Evolutionary conservation across 2,329 filamentous ascomycete species (phyloP), one percentile per base, ranked within the genome.

Genomic region (Metarhizium sp.): DNA sequence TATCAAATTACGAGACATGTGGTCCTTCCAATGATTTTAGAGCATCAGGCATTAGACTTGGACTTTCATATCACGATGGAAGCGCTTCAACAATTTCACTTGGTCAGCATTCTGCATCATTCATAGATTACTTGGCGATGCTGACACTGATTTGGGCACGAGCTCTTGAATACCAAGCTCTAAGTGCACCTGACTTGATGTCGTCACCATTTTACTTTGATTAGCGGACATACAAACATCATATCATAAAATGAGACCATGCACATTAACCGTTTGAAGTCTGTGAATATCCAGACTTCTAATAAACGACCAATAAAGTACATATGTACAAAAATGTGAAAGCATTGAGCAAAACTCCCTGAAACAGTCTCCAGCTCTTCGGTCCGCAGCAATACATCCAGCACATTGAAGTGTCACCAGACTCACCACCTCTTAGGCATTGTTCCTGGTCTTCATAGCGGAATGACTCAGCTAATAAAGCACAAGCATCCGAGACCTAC

Each of bases 401-500:
- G 4, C 3, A 29, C 45, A 16, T 14, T 48, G 20, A 14, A 30
- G 25, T 30, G 20, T 48, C 20, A 30, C 18, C 16, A 30, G 25
- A 14, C 13, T 48, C 20, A 30, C 18, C 16, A 16, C 7, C 45
- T 48, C 45, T 11, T 48, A 8, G 13, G 6, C 30, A 29, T 30
- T 30, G 3, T 20, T 48, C 36, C n/a, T 32, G 29, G 16, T 43
- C 25, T 29, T 18, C 8, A 18, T 7, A 48, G 45, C 11, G 20
- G 10, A 20, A 29, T 30, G 10, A 14, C 4, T 62, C 82, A 96
- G 75, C 91, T 96, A 70, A 99, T 96, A 72, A 97, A 96, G 78
- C 94, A 99, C 58, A 99, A 80, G 70, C 91, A 96, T 53, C 92
- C 92, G 62, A 99, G 77, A 38, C 89, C 89, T 56, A 96, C 77